Base-by-base conservation (phyloP, 805 yeast genomes). In the Saccharomyces jurei region DNA sequence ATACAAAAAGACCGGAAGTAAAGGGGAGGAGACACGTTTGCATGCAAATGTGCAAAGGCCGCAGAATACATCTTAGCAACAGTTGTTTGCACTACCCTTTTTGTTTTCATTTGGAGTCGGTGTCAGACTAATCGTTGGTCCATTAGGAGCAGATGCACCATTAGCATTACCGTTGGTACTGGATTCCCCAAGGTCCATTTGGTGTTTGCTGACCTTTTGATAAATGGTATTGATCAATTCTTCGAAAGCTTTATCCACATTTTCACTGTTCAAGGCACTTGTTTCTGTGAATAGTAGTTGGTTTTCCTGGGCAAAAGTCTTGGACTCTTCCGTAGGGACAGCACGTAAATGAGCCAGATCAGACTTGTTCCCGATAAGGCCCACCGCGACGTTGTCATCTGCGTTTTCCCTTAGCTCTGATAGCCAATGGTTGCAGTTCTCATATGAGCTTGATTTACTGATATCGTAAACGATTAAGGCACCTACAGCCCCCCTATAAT, bases 401-500 rank as follows among this genome's bases (percentile, higher is more conserved):
- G 94, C 98, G 75, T 94, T 85, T 75, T 87, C 89, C 76, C 86
- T 81, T 77, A 94, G 79, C 74, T 92, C 92, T 72, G 91, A 84
- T 73, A 94, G 73, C 94, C 96, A 91, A 70, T 89, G 86, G 44
- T 86, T 81, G 58, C 91, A 90, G 59, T 84, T 82, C 69, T 87
- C 96, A 71, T 89, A 90, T 52, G 89, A 81, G 67, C 86, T 90
- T 14, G 91, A 81, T 76, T 92, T 92, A 56, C 97, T 83, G 65
- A 92, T 92, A 74, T 92, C 99, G 73, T 92, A 92, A 59, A 92
- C 96, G 55, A 92, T 86, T 65, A 92, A 79, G 4, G 98, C 98
- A 57, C 99, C 99, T 53, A 91, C 96, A 1, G 99, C 98, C 46
- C 98, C 99, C 69, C 99, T 81, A 72, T 92, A 92, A 75, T 92